phyloP scores from a whole-genome alignment of 1,284 basidiomycete genomes.

The Malassezia vespertilionis region DNA sequence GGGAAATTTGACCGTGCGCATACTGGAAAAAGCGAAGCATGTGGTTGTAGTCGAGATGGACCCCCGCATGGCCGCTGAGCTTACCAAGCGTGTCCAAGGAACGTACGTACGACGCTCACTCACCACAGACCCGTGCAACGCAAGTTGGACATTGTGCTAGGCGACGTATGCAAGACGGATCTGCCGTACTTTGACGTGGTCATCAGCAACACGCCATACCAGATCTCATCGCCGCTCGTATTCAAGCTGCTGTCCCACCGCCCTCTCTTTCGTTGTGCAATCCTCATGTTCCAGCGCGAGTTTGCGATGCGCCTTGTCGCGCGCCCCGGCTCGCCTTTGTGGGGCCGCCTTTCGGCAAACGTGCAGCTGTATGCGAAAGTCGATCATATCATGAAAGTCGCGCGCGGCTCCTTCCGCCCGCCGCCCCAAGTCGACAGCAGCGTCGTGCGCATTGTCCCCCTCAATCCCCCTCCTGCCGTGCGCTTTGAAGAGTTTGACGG shows the following conservation, averaged over 20 bases:
- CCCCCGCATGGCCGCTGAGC: slow-evolving; percentile 94
- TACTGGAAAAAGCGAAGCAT: slow-evolving; percentile 84
- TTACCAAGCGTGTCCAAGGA: slow-evolving; percentile 93
- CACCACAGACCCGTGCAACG: slow-evolving; percentile 71
- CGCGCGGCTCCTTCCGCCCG: slow-evolving; percentile 89
- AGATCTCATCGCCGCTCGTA: slow-evolving; percentile 94
- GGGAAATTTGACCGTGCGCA: slow-evolving; percentile 87
- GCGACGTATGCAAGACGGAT: slow-evolving; percentile 93
- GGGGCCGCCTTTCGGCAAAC: slow-evolving; percentile 89
- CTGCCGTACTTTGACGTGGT: slow-evolving; percentile 97
- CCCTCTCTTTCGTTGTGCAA: slow-evolving; percentile 80
- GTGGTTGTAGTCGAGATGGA: slow-evolving; percentile 95
- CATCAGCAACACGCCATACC: slow-evolving; percentile 97
- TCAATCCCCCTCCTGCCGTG: slow-evolving; percentile 88
- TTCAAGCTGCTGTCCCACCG: slow-evolving; percentile 94
- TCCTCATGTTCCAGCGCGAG: slow-evolving; percentile 99
- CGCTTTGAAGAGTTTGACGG: slow-evolving; percentile 98
- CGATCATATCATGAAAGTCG: slow-evolving; percentile 91
- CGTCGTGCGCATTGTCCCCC: slow-evolving; percentile 80
- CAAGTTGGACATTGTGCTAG: slow-evolving; percentile 85
- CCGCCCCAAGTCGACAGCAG: slow-evolving; percentile 87
- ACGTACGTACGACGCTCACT: slow-evolving; percentile 61
- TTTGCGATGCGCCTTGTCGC: slow-evolving; percentile 89
- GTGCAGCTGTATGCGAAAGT: slow-evolving; percentile 93
- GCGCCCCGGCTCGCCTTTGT: slow-evolving; percentile 69